A percentile compares a stretch with the other conserved stretches of the same genome.
Evolutionary conservation across 2,329 filamentous ascomycete genomes (phyloP).

Genomic region (Pseudogymnoascus sp.): DNA sequence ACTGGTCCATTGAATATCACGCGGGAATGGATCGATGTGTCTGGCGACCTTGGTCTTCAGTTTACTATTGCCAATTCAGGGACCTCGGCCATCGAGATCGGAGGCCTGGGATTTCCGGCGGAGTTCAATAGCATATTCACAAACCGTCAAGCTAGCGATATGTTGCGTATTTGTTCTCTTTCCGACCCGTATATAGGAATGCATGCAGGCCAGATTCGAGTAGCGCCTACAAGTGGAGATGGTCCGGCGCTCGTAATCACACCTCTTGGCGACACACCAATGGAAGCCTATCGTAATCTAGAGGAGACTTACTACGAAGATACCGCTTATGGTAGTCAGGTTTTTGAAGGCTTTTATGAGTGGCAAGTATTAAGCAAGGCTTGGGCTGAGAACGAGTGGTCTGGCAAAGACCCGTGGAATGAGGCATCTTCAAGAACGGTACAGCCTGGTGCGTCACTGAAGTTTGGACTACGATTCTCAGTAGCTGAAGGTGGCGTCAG

Average conservation of each 20-base stretch:
- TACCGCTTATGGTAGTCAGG: slow-evolving; percentile 44
- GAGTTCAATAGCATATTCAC: slow-evolving; percentile 59
- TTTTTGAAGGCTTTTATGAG: slow-evolving; percentile 54
- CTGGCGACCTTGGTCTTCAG: slow-evolving; percentile 43
- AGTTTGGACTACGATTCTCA: slow-evolving; percentile 46
- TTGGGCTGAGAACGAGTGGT: slow-evolving; percentile 52
- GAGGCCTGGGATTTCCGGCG: slow-evolving; percentile 50
- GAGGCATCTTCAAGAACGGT: slow-evolving; percentile 40
- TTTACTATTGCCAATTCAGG: slow-evolving; percentile 45
- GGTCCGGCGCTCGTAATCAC: slow-evolving; percentile 49
- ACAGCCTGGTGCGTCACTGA: slow-evolving; percentile 37
- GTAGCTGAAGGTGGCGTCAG: slow-evolving; percentile 37
- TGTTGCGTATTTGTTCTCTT: slow-evolving; percentile 44
- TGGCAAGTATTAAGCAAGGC: slow-evolving; percentile 50
- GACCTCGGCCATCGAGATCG: slow-evolving; percentile 40
- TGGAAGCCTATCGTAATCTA: slow-evolving; percentile 51
- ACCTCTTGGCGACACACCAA: slow-evolving; percentile 40
- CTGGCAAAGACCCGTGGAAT: slow-evolving; percentile 46
- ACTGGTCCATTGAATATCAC: slow-evolving; percentile 38
- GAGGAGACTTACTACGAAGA: slow-evolving; percentile 35
- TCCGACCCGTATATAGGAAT: slow-evolving; percentile 55
- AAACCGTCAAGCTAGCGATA: slow-evolving; percentile 40
- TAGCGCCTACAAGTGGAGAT: slow-evolving; percentile 44
- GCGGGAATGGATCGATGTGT: slow-evolving; percentile 43
- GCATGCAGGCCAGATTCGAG: slow-evolving; percentile 50